A percentile compares a stretch with the other conserved stretches of the same genome.
Evolutionary conservation across 768 basidiomycete genomes (phyloP).

Genomic region (Mrakia hoshinonis): DNA sequence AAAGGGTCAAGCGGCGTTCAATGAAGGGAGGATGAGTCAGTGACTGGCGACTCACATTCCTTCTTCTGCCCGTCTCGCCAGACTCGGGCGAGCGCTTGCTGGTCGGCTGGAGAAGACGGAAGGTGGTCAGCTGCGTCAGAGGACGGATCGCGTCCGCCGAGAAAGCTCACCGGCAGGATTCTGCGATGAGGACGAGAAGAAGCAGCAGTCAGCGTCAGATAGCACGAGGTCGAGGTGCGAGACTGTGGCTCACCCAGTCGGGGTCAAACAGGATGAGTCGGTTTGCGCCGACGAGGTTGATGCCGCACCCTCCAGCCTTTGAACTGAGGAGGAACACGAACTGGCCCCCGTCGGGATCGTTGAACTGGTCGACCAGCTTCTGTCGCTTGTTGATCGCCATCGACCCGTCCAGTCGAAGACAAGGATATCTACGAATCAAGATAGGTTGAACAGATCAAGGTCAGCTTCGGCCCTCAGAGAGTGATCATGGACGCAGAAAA

Average conservation of each 20-base stretch:
- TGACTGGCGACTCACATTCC: constrained; percentile 60
- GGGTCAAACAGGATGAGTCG: constrained; percentile 48
- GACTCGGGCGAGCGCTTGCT: constrained; percentile 94
- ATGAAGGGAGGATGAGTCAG: neutral
- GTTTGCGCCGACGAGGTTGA: constrained; percentile 43
- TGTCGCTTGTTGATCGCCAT: constrained; percentile 87
- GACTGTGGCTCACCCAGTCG: constrained; percentile 18
- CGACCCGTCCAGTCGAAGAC: constrained; percentile 85
- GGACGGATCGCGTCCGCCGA: neutral
- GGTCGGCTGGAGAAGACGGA: constrained; percentile 51
- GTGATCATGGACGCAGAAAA: too few relatives aligned
- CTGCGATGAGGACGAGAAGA: neutral
- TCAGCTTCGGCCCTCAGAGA: too few relatives aligned
- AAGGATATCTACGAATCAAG: constrained; percentile 60
- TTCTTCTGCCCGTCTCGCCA: constrained; percentile 99
- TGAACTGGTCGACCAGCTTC: constrained; percentile 53
- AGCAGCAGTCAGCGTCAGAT: neutral
- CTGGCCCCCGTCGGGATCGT: constrained; percentile 42
- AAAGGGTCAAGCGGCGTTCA: neutral
- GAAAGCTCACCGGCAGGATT: constrained; percentile 8
- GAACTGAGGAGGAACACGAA: constrained; percentile 42
- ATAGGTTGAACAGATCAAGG: too few relatives aligned
- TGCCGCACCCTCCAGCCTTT: constrained; percentile 43
- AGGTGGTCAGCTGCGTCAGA: neutral
- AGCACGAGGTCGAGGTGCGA: too few relatives aligned